A percentile compares a stretch with the other conserved stretches of the same genome.
Conservation (phyloP, 495 filamentous ascomycete species). For the Xylaria venustula region DNA sequence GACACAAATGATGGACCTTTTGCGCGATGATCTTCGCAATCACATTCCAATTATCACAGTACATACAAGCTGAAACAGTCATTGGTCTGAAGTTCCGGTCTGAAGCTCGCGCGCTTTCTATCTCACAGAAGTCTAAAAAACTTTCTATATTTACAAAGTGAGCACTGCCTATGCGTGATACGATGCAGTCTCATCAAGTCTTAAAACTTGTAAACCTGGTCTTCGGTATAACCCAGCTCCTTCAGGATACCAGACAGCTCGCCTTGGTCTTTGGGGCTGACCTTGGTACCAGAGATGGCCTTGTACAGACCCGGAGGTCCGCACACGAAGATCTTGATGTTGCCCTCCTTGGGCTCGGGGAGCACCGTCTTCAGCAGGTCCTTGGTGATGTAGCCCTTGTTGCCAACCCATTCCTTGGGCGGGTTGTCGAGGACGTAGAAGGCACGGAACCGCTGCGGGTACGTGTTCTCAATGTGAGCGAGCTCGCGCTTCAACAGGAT, state of each 20-base stretch:
- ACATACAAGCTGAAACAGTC: no score
- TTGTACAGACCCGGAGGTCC: constrained; percentile 93
- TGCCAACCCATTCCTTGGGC: constrained; percentile 74
- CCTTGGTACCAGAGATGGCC: constrained; percentile 84
- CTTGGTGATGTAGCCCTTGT: constrained; percentile 78
- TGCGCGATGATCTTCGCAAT: no score
- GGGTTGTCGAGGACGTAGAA: constrained; percentile 88
- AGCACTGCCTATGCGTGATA: neutral
- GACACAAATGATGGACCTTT: no score
- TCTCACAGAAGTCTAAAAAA: neutral
- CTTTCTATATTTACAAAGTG: constrained; percentile 2
- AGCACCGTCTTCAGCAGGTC: constrained; percentile 89
- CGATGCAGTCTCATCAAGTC: neutral
- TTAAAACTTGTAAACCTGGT: constrained; percentile 98
- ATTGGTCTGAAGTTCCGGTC: neutral
- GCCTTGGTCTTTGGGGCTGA: constrained; percentile 86
- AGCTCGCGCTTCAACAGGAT: constrained; percentile 85
- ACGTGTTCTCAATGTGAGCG: constrained; percentile 80
- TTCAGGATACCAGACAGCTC: constrained; percentile 81
- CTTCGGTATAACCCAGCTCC: constrained; percentile 86
- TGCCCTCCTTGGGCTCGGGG: constrained; percentile 82
- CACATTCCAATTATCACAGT: no score
- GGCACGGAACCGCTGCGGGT: constrained; percentile 87
- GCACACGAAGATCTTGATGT: constrained; percentile 90
- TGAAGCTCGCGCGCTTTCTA: neutral